These are phyloP conservation scores for carrot (Daucus carota) DNA, from an alignment of 129 eudicot species.

Conservation along the genomic window DNA sequence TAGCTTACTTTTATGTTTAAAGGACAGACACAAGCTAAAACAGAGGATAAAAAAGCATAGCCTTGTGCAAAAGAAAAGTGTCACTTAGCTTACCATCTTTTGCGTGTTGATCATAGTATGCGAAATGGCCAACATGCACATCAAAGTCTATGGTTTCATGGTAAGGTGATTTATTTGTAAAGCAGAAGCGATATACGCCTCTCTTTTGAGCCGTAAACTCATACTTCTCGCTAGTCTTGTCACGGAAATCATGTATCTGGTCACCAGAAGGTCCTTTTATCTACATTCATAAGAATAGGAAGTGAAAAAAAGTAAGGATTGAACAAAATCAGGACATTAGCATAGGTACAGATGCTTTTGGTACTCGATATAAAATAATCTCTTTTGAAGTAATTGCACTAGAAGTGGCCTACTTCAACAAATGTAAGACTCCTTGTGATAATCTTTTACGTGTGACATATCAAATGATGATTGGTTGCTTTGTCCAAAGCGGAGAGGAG, in stretches of 20 bases:
- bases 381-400: neutral
- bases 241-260: constrained; percentile 52
- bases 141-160: constrained; percentile 90
- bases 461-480: neutral
- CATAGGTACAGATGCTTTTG: neutral
- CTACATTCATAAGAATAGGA: constrained; percentile 17
- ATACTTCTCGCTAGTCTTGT: constrained; percentile 58
- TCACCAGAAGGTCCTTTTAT: constrained; percentile 70
- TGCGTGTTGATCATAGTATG: constrained; percentile 69
- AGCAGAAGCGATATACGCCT: constrained; percentile 70
- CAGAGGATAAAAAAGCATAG: neutral
- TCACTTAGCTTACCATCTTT: constrained; percentile 49
- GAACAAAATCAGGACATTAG: neutral
- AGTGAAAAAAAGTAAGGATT: neutral
- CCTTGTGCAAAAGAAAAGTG: neutral
- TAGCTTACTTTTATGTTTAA: neutral
- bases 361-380: neutral
- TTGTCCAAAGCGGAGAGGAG: neutral
- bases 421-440: neutral
- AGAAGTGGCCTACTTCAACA: neutral
- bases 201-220: constrained; percentile 67
- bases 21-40: neutral
- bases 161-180: constrained; percentile 69
- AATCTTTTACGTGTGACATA: neutral
- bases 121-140: constrained; percentile 63